Conservation (phyloP, 805 yeast genomes). For the Nakazawaea anatomiae region DNA sequence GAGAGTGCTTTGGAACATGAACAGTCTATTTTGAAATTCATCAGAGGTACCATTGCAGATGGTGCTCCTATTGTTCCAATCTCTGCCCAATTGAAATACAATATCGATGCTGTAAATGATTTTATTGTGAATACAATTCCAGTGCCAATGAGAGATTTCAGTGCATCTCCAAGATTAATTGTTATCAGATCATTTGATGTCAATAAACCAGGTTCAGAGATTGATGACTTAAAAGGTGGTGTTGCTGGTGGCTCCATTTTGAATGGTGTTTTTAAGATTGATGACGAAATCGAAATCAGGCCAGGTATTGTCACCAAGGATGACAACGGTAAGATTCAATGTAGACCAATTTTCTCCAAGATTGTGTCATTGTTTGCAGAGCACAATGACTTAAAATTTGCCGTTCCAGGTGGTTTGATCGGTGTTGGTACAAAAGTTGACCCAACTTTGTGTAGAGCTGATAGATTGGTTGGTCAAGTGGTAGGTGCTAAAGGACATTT, state of each 20-base stretch:
- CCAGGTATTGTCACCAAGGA: slow-evolving; percentile 99
- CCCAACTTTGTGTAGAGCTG: slow-evolving; percentile 98
- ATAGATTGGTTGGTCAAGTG: slow-evolving; percentile 98
- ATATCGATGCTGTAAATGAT: slow-evolving; percentile 97
- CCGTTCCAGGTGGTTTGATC: slow-evolving; percentile 99
- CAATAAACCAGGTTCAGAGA: slow-evolving; percentile 97
- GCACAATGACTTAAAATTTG: slow-evolving; percentile 94
- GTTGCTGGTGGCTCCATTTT: slow-evolving; percentile 99
- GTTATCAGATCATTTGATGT: slow-evolving; percentile 98
- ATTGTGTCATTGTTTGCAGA: slow-evolving; percentile 95
- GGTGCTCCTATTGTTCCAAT: slow-evolving; percentile 99
- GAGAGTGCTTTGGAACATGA: slow-evolving; percentile 95
- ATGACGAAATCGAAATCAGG: slow-evolving; percentile 97
- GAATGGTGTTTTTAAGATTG: slow-evolving; percentile 93
- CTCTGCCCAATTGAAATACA: slow-evolving; percentile 96
- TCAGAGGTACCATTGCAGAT: slow-evolving; percentile 97
- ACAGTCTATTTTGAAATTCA: slow-evolving; percentile 84
- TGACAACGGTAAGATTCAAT: slow-evolving; percentile 80
- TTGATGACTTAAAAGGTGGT: slow-evolving; percentile 97
- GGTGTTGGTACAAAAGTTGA: slow-evolving; percentile 99
- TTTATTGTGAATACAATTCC: slow-evolving; percentile 94
- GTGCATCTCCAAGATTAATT: slow-evolving; percentile 89
- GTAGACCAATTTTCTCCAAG: slow-evolving; percentile 92
- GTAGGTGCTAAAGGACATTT: slow-evolving; percentile 96
- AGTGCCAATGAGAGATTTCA: slow-evolving; percentile 92